Base-by-base conservation (phyloP, 2,329 filamentous ascomycete species). In the Trichoderma sp. region DNA sequence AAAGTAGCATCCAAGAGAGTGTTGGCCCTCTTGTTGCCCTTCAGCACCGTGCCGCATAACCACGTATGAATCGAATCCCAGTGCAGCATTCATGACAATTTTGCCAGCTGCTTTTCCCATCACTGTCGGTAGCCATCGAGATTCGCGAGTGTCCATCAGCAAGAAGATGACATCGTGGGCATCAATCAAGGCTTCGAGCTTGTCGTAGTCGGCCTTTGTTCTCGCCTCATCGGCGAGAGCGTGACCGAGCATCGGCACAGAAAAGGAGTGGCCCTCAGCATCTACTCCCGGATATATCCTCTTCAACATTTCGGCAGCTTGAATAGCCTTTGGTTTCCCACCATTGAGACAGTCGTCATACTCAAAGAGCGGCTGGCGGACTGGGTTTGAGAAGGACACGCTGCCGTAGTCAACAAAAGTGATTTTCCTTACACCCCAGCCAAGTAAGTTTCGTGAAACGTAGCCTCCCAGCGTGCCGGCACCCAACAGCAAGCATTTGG, bases 81-180 rank as follows among this genome's bases (percentile, higher is more conserved):
- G 87, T 2, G 96, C 96, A 8, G 95, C 94, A 80, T 98, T 99
- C 88, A 99, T 92, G 28, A 99, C 95, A 74, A 98, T 93, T 83
- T 99, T 99, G 39, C 92, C 93, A 2, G 91, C 89, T 3, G 95
- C 91, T 82, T 98, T 99, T 53, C 92, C 95, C 91, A 99, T 97
- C 18, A 99, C 90, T 0, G 95, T 98, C 1, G 96, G 96, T 53
- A 99, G 85, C 96, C 96, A 99, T 75, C 96, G 87, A 61, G 93
- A 96, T 82, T 99, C 96, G 74, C 96, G 87, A 11, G 94, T 97
- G 77, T 98, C 95, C 94, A 98, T 97, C 5, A 99, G 88, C n/a
- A 99, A 85, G 80, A 99, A 99, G 30, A 99, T 91, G 21, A 89
- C 95, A 79, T 99, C 96, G 78, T 99, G 96, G 30, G 91, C 89